phyloP scores from a whole-genome alignment of 345 rosid genomes.

The Rhodamnia rubescens region DNA sequence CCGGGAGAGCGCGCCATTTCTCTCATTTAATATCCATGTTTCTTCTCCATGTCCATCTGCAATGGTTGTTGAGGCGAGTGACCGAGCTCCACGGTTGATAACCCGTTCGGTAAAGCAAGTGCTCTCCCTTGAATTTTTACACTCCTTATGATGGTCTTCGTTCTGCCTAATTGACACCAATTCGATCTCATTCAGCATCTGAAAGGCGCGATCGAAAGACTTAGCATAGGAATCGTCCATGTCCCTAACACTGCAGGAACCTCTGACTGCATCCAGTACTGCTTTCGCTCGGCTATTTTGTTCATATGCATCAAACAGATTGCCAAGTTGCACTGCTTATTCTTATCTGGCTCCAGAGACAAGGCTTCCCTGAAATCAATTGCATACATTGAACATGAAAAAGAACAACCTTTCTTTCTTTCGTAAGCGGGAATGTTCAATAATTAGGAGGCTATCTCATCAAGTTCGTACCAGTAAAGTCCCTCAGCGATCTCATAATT shows the following conservation, averaged over 20 bases:
- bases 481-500: conserved; percentile 73
- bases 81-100: neutral
- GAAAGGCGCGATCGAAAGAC: conserved; percentile 55
- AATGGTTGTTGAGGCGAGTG: neutral
- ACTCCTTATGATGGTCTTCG: conserved; percentile 1
- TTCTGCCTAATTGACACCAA: neutral
- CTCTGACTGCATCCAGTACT: conserved; percentile 40
- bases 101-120: neutral
- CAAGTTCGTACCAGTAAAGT: conserved; percentile 37
- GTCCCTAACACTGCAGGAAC: conserved; percentile 12
- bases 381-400: neutral
- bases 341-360: conserved; percentile 49
- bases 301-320: conserved; percentile 66
- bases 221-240: conserved; percentile 53
- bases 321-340: conserved; percentile 69
- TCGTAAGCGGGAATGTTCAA: neutral
- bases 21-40: neutral
- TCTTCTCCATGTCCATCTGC: neutral
- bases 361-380: conserved; percentile 45
- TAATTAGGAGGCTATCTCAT: neutral
- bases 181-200: conserved; percentile 33
- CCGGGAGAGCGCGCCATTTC: neutral
- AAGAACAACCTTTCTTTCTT: neutral
- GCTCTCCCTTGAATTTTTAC: neutral
- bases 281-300: conserved; percentile 56